These are phyloP conservation scores for Metschnikowia bowlesiae DNA, from an alignment of 805 yeast genomes.

Conservation along the genomic window DNA sequence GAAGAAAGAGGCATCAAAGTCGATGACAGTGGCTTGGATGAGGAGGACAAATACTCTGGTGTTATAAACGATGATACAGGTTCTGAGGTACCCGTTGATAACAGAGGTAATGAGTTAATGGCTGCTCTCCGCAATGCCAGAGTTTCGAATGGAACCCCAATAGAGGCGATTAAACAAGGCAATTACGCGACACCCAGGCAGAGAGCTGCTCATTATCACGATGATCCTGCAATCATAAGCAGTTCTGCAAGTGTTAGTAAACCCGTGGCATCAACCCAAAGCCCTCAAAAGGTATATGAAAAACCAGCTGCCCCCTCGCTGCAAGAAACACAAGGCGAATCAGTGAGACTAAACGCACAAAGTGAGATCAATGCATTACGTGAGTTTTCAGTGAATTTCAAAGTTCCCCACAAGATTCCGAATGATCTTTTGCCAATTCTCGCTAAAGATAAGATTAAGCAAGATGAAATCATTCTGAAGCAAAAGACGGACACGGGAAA, in stretches of 20 bases:
- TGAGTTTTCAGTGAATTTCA: conserved; percentile 78
- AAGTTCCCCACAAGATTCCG: conserved; percentile 60
- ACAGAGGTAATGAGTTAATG: conserved; percentile 51
- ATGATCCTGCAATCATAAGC: conserved; percentile 65
- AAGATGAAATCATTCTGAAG: conserved; percentile 52
- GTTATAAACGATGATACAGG: conserved; percentile 27
- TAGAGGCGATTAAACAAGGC: conserved; percentile 23
- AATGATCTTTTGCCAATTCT: conserved; percentile 64
- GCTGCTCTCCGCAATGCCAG: conserved; percentile 39
- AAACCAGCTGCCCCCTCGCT: conserved; percentile 3
- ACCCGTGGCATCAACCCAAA: conserved; percentile 10
- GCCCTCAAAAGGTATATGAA: conserved; percentile 1
- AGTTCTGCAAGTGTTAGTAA: conserved; percentile 38
- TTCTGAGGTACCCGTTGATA: conserved; percentile 34
- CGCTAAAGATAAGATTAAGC: conserved; percentile 62
- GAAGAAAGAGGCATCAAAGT: conserved; percentile 81
- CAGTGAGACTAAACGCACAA: conserved; percentile 46
- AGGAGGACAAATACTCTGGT: conserved; percentile 94
- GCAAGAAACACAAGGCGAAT: conserved; percentile 25
- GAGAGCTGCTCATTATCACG: conserved; percentile 46
- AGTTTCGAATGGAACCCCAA: conserved; percentile 18
- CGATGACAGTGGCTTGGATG: conserved; percentile 87
- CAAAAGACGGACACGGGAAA: conserved; percentile 16
- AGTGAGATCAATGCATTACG: conserved; percentile 66
- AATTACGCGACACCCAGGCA: conserved; percentile 56